Conservation (phyloP, 1,284 basidiomycete species). For the Erythrobasidium hasegawianum region DNA sequence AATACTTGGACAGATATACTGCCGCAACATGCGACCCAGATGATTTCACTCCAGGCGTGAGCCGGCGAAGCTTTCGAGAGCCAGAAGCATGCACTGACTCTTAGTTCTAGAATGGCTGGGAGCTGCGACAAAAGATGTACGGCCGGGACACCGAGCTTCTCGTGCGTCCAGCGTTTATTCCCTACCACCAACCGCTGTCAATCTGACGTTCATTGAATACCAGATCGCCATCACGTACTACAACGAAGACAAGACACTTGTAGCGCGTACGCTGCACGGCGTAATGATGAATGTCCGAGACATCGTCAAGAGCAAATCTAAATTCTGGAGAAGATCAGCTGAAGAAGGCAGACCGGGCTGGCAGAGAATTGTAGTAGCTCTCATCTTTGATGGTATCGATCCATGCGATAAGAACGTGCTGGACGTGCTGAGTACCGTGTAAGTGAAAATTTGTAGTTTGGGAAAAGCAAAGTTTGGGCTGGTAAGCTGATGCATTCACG, state of each 20-base stretch:
- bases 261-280: slow-evolving; percentile 85
- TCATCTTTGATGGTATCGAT: slow-evolving; percentile 89
- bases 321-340: slow-evolving; percentile 75
- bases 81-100: neutral
- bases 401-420: slow-evolving; percentile 92
- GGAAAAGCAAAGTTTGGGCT: too few relatives aligned
- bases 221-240: slow-evolving; percentile 52
- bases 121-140: slow-evolving; percentile 77
- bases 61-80: too few relatives aligned
- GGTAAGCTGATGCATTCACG: too few relatives aligned
- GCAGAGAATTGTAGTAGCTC: slow-evolving; percentile 82
- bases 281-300: slow-evolving; percentile 98
- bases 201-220: neutral
- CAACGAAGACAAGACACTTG: slow-evolving; percentile 94
- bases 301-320: slow-evolving; percentile 95
- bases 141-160: slow-evolving; percentile 87
- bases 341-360: slow-evolving; percentile 82
- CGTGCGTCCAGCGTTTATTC: too few relatives aligned
- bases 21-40: slow-evolving; percentile 89
- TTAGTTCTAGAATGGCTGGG: slow-evolving; percentile 60
- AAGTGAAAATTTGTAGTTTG: too few relatives aligned
- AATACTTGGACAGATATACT: slow-evolving; percentile 78
- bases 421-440: slow-evolving; percentile 56
- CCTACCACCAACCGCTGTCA: too few relatives aligned
- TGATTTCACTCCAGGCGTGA: slow-evolving; percentile 66